Evolutionary conservation across 306 rosid species (phyloP).

Genomic region (Inga leiocalycina): DNA sequence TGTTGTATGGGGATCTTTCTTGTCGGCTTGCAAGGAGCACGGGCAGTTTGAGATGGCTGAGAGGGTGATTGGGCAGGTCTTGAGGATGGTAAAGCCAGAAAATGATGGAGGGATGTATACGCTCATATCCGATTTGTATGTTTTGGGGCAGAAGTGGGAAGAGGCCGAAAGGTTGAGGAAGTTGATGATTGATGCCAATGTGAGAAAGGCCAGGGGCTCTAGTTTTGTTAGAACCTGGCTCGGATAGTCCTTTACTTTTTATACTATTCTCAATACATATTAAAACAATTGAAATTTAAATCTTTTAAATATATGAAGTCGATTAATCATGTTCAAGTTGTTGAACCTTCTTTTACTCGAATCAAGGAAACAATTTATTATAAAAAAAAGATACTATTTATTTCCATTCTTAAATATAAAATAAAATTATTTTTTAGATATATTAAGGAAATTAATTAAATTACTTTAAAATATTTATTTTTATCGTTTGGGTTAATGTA

Average conservation of each 20-base stretch:
- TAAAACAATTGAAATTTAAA: too few species aligned
- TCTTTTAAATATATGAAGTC: too few species aligned
- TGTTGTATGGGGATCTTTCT: constrained; percentile 53
- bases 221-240: constrained; percentile 31
- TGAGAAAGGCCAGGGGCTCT: constrained; percentile 49
- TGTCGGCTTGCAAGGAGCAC: constrained; percentile 66
- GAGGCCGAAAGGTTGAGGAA: constrained; percentile 60
- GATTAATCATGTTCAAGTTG: too few species aligned
- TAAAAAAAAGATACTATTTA: too few species aligned
- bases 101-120: constrained; percentile 52
- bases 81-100: constrained; percentile 48
- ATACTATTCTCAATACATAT: too few species aligned
- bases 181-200: constrained; percentile 41
- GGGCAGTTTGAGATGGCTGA: constrained; percentile 60
- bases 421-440: too few species aligned
- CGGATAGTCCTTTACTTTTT: neutral
- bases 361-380: too few species aligned
- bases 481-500: too few species aligned
- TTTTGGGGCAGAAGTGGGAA: constrained; percentile 59
- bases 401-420: too few species aligned
- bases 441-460: too few species aligned
- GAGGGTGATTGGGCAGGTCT: constrained; percentile 50
- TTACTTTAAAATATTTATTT: too few species aligned
- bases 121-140: constrained; percentile 59
- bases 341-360: too few species aligned